Conservation (phyloP, 139 green algal genomes). For the Asterochloris erici region DNA sequence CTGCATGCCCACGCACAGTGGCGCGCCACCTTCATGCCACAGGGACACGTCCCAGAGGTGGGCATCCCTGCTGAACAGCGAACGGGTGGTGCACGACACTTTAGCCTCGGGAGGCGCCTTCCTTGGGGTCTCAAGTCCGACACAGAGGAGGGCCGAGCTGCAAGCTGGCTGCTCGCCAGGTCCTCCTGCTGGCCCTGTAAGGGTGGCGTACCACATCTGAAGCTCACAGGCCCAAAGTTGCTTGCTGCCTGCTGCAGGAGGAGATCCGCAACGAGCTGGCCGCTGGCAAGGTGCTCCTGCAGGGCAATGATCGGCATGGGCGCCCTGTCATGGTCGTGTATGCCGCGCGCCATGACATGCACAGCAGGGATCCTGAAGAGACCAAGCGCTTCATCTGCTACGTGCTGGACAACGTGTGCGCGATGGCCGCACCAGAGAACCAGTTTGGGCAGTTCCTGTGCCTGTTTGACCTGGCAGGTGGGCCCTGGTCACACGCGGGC, state of each 20-base stretch:
- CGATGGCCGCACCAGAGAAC: constrained; percentile 29
- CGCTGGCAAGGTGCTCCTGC: constrained; percentile 43
- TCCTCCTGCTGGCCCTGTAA: no score
- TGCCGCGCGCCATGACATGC: constrained; percentile 30
- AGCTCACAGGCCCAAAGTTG: not conserved
- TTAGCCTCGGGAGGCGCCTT: not conserved
- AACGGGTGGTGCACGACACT: not conserved
- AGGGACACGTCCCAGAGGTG: constrained; percentile 29
- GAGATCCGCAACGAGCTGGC: constrained; percentile 36
- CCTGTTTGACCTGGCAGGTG: constrained; percentile 51
- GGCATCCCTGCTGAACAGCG: no score
- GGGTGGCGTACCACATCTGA: not conserved
- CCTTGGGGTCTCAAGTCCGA: not conserved
- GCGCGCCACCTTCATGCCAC: constrained; percentile 16
- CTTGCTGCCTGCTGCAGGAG: constrained; percentile 13
- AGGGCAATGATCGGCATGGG: constrained; percentile 24
- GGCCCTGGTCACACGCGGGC: not conserved
- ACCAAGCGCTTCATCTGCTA: constrained; percentile 45
- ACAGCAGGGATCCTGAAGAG: constrained; percentile 11
- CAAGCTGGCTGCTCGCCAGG: not conserved
- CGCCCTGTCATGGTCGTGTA: constrained; percentile 39
- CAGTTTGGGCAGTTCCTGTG: constrained; percentile 31
- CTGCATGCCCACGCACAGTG: constrained; percentile 34
- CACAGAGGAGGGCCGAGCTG: not conserved
- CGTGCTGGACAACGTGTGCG: constrained; percentile 35